A percentile compares a stretch with the other conserved stretches of the same genome.
Conservation (phyloP, 1,139 yeast species). For the Debaryomycetaceae sp. region DNA sequence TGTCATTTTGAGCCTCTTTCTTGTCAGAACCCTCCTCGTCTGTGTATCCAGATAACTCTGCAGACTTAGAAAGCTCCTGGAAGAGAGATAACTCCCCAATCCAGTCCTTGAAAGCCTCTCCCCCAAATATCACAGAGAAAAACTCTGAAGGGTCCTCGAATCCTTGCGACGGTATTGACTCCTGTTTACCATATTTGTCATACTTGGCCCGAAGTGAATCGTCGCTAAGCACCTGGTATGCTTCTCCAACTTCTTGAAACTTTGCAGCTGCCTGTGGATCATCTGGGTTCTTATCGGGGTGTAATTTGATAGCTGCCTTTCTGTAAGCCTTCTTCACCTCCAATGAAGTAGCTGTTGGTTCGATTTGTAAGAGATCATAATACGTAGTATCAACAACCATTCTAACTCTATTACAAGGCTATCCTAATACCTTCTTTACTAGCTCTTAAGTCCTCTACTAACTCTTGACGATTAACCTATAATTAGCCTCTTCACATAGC, state of each 20-base stretch:
- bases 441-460: background rate
- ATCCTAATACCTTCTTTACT: background rate
- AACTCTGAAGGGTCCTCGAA: slow-evolving; percentile 88
- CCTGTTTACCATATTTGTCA: slow-evolving; percentile 83
- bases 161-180: slow-evolving; percentile 76
- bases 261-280: slow-evolving; percentile 73
- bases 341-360: slow-evolving; percentile 67
- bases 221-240: slow-evolving; percentile 81
- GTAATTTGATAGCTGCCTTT: slow-evolving; percentile 80
- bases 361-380: slow-evolving; percentile 73
- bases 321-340: slow-evolving; percentile 94
- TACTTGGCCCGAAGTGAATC: slow-evolving; percentile 69
- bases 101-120: slow-evolving; percentile 83
- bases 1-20: slow-evolving; percentile 3
- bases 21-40: slow-evolving; percentile 23
- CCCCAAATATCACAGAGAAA: slow-evolving; percentile 71
- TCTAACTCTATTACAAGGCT: background rate
- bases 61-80: slow-evolving; percentile 56
- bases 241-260: slow-evolving; percentile 72
- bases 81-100: slow-evolving; percentile 70
- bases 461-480: background rate
- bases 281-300: slow-evolving; percentile 94
- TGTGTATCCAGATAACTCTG: slow-evolving; percentile 46
- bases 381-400: slow-evolving; percentile 96
- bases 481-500: background rate